These are phyloP conservation scores for Mimosa pudica DNA, from an alignment of 306 rosid genomes.

Conservation along the genomic window DNA sequence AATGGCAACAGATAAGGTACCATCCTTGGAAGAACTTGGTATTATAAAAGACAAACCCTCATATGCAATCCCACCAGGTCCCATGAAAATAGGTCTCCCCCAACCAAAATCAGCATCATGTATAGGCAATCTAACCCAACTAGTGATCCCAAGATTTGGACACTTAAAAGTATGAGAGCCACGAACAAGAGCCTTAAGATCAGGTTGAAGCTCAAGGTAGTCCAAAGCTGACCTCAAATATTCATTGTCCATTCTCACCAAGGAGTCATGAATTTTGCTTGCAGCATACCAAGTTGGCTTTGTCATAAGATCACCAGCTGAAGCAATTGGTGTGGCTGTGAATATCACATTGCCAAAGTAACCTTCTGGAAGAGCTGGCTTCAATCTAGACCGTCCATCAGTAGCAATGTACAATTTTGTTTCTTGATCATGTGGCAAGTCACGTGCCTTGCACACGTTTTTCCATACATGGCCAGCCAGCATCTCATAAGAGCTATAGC, in stretches of 20 bases:
- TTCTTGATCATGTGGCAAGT: background rate
- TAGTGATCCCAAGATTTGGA: slow-evolving; percentile 6
- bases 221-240: slow-evolving; percentile 3
- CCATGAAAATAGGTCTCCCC: slow-evolving; percentile 8
- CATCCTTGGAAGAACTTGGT: slow-evolving; percentile 69
- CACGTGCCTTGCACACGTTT: slow-evolving; percentile 1
- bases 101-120: slow-evolving; percentile 72
- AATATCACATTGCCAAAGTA: slow-evolving; percentile 89
- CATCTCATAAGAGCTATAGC: background rate
- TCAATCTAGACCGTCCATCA: slow-evolving; percentile 13
- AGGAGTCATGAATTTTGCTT: slow-evolving; percentile 61
- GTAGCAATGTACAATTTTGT: background rate
- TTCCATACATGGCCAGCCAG: background rate
- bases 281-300: slow-evolving; percentile 88
- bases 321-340: slow-evolving; percentile 68
- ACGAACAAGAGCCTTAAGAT: background rate
- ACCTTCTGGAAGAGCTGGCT: slow-evolving; percentile 74
- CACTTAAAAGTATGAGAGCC: background rate
- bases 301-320: slow-evolving; percentile 64
- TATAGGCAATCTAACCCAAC: slow-evolving; percentile 49
- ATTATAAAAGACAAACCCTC: slow-evolving; percentile 48
- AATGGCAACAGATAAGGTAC: slow-evolving; percentile 63
- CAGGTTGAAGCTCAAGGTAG: slow-evolving; percentile 3
- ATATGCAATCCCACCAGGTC: background rate
- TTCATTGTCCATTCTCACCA: slow-evolving; percentile 63